Evolutionary conservation across 768 basidiomycete genomes (phyloP), one percentile per base, ranked within the genome.

Genomic region (Scleroderma bovista): DNA sequence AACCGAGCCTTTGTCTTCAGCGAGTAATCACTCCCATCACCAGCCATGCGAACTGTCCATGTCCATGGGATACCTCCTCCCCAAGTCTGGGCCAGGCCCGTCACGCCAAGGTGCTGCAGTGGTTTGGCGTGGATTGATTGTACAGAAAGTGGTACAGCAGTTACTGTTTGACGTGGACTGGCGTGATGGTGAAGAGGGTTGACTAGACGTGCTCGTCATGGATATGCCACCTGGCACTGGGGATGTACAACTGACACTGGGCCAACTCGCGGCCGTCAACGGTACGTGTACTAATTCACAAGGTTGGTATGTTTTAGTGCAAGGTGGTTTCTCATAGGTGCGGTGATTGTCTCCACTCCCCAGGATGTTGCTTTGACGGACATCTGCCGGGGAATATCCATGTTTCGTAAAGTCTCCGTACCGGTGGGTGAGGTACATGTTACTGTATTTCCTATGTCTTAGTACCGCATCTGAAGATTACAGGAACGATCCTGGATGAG

Each of bases 161-260:
- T 75, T 98, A 0, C 76, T 97, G 1, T 97, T 99, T 60, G 93
- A 97, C 56, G 92, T 96, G 6, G 94, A 97, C 64, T 97, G 95
- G 94, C 65, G 77, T 31, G 66, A 64, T 19, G 56, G 52, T 6
- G 60, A 42, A 40, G 33, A 51, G 39, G 62, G 71, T 0, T 79
- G 79, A 3, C 69, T 97, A 26, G 95, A 99, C 59, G 74, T 93
- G 0, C 75, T 99, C 15, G 88, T 97, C 7, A 72, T 97, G 22
- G 95, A 99, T 64, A 92, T 96, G 85, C 95, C 95, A 2, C 95
- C 95, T 0, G 95, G 95, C 0, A 99, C 95, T 0, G 95, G 95
- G 0, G 95, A 99, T 63, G 93, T 99, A 0, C 90, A 91, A 8
- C 75, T 99, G 42, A 93, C 90, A 7, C 72, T 99, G 0, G 93